Percentiles rank a stretch among this genome's conserved stretches.
Conservation (phyloP, 2,329 filamentous ascomycete genomes). For the Pseudocercospora musae region DNA sequence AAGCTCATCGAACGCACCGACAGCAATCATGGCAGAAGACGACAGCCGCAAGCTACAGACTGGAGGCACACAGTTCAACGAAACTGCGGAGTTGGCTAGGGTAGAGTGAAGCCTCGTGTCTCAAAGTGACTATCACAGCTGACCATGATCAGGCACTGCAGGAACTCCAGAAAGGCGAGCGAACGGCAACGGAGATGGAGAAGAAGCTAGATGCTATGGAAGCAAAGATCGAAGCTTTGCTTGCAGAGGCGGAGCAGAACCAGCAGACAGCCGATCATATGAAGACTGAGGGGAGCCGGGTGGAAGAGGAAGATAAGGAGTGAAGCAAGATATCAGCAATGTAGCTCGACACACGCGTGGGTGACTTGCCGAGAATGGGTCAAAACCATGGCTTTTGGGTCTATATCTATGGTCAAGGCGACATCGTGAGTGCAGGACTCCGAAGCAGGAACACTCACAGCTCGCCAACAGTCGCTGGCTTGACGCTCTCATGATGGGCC, state of each 20-base stretch:
- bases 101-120: background rate
- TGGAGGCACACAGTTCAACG: background rate
- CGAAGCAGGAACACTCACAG: conserved; percentile 18
- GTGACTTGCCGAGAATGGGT: background rate
- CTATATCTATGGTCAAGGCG: background rate
- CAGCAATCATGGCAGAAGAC: background rate
- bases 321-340: background rate
- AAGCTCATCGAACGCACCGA: background rate
- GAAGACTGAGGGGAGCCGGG: conserved; percentile 23
- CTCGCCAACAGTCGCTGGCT: conserved; percentile 33
- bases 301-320: background rate
- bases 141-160: conserved; percentile 44
- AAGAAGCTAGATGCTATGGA: conserved; percentile 54
- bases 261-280: conserved; percentile 29
- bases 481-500: conserved; percentile 34
- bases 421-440: background rate
- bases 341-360: background rate
- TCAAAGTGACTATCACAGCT: background rate
- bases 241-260: conserved; percentile 48
- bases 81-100: background rate
- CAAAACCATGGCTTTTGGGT: background rate
- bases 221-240: conserved; percentile 52
- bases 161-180: conserved; percentile 54
- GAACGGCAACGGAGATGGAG: conserved; percentile 54
- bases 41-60: background rate